Evolutionary conservation across 305 asterid genomes (phyloP), one percentile per base, ranked within the genome.

Genomic region (Solanum hybrid): DNA sequence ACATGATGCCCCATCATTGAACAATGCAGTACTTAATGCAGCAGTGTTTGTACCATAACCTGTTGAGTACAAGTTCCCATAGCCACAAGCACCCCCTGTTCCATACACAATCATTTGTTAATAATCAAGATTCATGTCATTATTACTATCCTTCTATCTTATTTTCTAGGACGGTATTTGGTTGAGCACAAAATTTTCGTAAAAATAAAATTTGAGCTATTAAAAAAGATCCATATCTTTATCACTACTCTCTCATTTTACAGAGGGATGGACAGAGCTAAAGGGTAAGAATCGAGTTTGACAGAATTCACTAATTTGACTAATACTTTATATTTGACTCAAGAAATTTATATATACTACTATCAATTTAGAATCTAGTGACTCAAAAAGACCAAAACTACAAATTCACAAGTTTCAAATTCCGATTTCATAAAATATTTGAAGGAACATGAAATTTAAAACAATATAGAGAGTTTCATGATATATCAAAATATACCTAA

Each of bases 21-120:
- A 88, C 88, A 88, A 88, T 37, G 90, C 88, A 9, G 88, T 88
- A 85, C 90, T 88, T 38, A 88, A 88, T 79, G 90, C 90, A 35
- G 90, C 90, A 17, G 88, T 80, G 69, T 85, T 88, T 79, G 90
- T 88, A 71, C 90, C 90, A 80, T 88, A 88, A 12, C 90, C 87
- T 64, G 90, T 79, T 51, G 90, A 31, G 24, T 88, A 88, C 71
- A 88, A 32, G 81, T 88, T 88, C 0, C 87, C 90, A 88, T 79
- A 79, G 35, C 90, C 90, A 75, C 89, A 87, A 17, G 89, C 89
- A 20, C 89, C 89, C n/a, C 89, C 89, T 87, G 31, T 73, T 66
- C 38, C 71, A 75, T 1, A 35, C 10, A 35, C 27, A 35, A 6
- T 82, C 3, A 17, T 29, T 84, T 51, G 20, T 84, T 51, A 16